Conservation (phyloP, 202 grass and related monocot genomes). For the Zizania palustris region DNA sequence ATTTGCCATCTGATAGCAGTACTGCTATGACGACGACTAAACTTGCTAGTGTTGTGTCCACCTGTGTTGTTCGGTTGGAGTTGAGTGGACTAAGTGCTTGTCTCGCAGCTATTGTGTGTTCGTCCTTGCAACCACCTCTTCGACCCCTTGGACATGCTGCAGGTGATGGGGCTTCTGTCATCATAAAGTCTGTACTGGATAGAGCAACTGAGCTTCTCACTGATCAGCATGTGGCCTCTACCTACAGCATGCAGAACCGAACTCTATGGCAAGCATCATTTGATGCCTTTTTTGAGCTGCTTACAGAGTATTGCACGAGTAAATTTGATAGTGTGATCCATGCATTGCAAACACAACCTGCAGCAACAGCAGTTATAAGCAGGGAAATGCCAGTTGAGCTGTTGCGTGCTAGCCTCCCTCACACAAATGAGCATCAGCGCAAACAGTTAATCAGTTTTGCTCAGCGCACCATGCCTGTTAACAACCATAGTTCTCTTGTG, state of each 20-base stretch:
- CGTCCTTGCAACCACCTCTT: slow-evolving; percentile 75
- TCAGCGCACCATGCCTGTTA: slow-evolving; percentile 61
- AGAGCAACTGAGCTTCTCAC: slow-evolving; percentile 67
- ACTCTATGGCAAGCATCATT: slow-evolving; percentile 88
- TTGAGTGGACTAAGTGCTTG: slow-evolving; percentile 76
- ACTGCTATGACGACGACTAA: slow-evolving; percentile 47
- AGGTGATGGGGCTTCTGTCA: slow-evolving; percentile 66
- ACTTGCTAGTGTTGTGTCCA: slow-evolving; percentile 56
- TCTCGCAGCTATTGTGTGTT: slow-evolving; percentile 79
- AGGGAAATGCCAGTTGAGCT: slow-evolving; percentile 80
- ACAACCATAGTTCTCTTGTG: slow-evolving; percentile 39
- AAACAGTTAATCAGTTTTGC: slow-evolving; percentile 69
- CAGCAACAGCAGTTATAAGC: slow-evolving; percentile 52
- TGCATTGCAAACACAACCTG: slow-evolving; percentile 47
- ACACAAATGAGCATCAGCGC: slow-evolving; percentile 80
- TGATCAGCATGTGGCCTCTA: slow-evolving; percentile 44
- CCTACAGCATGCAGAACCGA: slow-evolving; percentile 47
- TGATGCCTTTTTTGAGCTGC: slow-evolving; percentile 68
- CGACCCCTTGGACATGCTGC: slow-evolving; percentile 61
- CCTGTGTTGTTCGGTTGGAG: slow-evolving; percentile 59
- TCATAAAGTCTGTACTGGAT: slow-evolving; percentile 75
- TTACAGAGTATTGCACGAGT: slow-evolving; percentile 67
- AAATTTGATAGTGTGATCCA: slow-evolving; percentile 72
- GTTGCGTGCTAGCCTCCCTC: slow-evolving; percentile 77
- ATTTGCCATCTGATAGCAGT: slow-evolving; percentile 49